Evolutionary conservation across 495 filamentous ascomycete species (phyloP).

Genomic region (Pyrenopolyporus hunteri): DNA sequence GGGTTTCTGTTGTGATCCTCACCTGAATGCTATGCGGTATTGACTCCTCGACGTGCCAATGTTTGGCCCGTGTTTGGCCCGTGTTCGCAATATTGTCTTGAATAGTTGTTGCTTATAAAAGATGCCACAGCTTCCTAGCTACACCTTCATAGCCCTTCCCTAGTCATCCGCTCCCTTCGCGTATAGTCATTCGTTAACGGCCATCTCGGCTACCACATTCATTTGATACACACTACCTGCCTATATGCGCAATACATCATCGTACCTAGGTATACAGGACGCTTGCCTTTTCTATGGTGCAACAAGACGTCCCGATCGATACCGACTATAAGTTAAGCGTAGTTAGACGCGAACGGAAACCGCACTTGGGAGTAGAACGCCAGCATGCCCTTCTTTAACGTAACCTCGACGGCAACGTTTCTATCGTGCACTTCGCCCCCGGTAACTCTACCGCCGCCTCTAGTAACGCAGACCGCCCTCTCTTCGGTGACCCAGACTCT

Average conservation of each 20-base stretch:
- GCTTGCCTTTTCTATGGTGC: too few relatives aligned
- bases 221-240: too few relatives aligned
- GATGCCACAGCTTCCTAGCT: background rate
- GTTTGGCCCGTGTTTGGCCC: too few relatives aligned
- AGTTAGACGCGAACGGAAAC: background rate
- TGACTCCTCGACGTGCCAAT: background rate
- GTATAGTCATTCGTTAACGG: slow-evolving; percentile 34
- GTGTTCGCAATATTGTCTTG: background rate
- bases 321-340: slow-evolving; percentile 11
- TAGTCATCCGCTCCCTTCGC: slow-evolving; percentile 17
- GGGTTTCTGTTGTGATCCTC: slow-evolving; percentile 28
- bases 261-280: too few relatives aligned
- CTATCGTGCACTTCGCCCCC: slow-evolving; percentile 27
- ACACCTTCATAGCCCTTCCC: too few relatives aligned
- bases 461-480: slow-evolving; percentile 10
- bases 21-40: background rate
- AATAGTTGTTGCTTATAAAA: slow-evolving; percentile 35
- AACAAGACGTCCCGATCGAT: too few relatives aligned
- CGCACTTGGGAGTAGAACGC: slow-evolving; percentile 4
- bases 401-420: slow-evolving; percentile 24
- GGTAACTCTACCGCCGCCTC: slow-evolving; percentile 7
- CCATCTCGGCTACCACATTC: slow-evolving; percentile 32
- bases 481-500: slow-evolving; percentile 30
- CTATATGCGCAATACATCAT: too few relatives aligned
- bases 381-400: slow-evolving; percentile 39